Evolutionary conservation across 2,329 filamentous ascomycete genomes (phyloP), one percentile per base, ranked within the genome.

Genomic region (Colletotrichum orbiculare): DNA sequence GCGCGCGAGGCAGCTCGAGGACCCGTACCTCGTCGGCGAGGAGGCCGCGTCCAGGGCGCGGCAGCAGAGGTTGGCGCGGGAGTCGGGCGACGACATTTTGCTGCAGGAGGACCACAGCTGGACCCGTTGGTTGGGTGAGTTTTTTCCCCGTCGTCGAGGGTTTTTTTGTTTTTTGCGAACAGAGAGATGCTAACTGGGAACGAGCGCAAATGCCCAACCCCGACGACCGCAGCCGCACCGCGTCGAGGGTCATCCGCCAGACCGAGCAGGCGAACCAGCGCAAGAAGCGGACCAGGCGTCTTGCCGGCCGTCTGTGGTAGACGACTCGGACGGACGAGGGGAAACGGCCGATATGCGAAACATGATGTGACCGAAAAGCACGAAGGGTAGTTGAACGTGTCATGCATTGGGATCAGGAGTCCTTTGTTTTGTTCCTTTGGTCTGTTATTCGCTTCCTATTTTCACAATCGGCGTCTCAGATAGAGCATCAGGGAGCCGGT

Each of bases 1-100:
- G 65, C 60, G 60, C n/a, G 48, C 59, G 11, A 38, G 60, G 4
- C 48, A 59, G 3, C 80, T 89, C 15, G 89, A 92, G 75, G 89
- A 91, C 69, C 89, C 89, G 0, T 83, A 89, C 61, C 78, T 91
- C 9, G 89, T 91, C 2, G 89, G 89, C 39, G 88, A 91, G 76
- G 82, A 83, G 54, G 89, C 88, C 4, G 89, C 89, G 2, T 79
- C 81, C 9, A 75, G 81, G 67, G 87, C 88, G 8, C 80, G 86
- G 47, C 76, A 78, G n/a, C 85, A 86, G 71, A 81, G 89, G 66
- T 74, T 89, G 35, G 81, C 82, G n/a, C 78, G 83, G 56, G 85
- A 89, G 75, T 81, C 79, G 43, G 81, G 81, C 1, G 83, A 85
- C 34, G 85, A 86, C 63, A 75, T 87, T 46, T 76, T 90, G 59